phyloP scores from a whole-genome alignment of 768 basidiomycete genomes.

The Pleurotus sapidus region DNA sequence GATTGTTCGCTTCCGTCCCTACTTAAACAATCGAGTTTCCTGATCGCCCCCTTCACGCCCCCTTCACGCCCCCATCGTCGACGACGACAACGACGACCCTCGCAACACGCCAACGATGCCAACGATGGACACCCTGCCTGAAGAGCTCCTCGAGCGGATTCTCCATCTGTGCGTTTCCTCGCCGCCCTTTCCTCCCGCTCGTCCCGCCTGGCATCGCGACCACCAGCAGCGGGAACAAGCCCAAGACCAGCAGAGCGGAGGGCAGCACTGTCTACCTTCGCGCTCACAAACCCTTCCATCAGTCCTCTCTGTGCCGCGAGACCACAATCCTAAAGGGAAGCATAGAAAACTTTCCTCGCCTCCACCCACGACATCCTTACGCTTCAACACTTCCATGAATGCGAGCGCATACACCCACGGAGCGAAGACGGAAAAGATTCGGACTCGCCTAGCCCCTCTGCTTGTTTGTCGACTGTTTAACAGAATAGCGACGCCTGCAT shows the following conservation, averaged over 20 bases:
- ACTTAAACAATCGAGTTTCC: too few species aligned
- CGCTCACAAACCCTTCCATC: background rate
- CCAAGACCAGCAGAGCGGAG: background rate
- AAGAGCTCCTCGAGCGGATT: constrained; percentile 32
- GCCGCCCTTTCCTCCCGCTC: constrained; percentile 5
- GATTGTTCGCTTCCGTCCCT: too few species aligned
- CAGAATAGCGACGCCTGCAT: constrained; percentile 55
- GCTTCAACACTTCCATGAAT: background rate
- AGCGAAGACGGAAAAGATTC: background rate
- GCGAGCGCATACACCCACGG: background rate
- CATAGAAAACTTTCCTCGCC: constrained; percentile 3
- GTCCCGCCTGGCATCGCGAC: background rate
- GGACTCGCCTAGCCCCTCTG: constrained; percentile 36
- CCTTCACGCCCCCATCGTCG: too few species aligned
- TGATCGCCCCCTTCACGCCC: too few species aligned
- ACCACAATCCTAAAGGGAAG: background rate
- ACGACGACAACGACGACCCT: too few species aligned
- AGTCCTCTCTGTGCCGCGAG: constrained; percentile 3
- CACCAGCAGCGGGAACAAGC: background rate
- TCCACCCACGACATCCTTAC: background rate
- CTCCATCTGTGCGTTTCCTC: constrained; percentile 23
- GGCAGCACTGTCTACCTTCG: background rate
- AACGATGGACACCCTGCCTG: constrained; percentile 23
- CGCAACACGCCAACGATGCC: background rate
- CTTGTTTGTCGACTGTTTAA: constrained; percentile 50